Conservation (phyloP, 371 early-diverging fungal genomes). For the Synchytrium microbalum region DNA sequence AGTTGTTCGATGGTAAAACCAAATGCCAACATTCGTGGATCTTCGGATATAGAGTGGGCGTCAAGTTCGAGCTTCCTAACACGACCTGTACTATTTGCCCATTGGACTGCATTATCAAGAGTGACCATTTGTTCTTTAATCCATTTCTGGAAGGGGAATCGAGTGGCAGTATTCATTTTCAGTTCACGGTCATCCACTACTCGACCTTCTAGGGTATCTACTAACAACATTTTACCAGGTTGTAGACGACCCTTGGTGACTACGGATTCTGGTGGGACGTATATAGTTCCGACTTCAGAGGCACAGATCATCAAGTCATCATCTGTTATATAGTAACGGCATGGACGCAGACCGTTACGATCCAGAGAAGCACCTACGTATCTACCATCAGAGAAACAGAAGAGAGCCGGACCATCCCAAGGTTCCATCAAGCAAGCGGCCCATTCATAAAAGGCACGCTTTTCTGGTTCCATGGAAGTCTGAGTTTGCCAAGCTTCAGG, state of each 20-base stretch:
- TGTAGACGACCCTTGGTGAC: conserved; percentile 87
- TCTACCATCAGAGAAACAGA: conserved; percentile 93
- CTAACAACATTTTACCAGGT: conserved; percentile 94
- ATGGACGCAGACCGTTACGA: conserved; percentile 94
- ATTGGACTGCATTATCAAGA: conserved; percentile 48
- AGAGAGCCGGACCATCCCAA: conserved; percentile 96
- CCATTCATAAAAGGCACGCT: conserved; percentile 92
- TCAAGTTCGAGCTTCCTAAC: conserved; percentile 22
- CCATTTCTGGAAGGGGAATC: conserved; percentile 76
- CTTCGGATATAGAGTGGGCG: conserved; percentile 41
- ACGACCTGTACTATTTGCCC: conserved; percentile 16
- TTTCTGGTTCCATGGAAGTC: conserved; percentile 70
- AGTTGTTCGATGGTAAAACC: conserved; percentile 91
- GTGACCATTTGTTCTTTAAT: conserved; percentile 66
- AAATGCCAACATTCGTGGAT: conserved; percentile 81
- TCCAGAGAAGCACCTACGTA: conserved; percentile 92
- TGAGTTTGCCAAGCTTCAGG: conserved; percentile 97
- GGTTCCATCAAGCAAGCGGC: conserved; percentile 95
- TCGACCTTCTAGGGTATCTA: conserved; percentile 86
- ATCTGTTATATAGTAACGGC: conserved; percentile 86
- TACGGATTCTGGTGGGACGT: conserved; percentile 70
- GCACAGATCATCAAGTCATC: conserved; percentile 95
- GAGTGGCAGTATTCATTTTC: conserved; percentile 62
- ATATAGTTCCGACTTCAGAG: conserved; percentile 88
- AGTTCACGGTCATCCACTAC: conserved; percentile 86